Evolutionary conservation across 2,329 filamentous ascomycete genomes (phyloP).

Genomic region (Alternaria solani): DNA sequence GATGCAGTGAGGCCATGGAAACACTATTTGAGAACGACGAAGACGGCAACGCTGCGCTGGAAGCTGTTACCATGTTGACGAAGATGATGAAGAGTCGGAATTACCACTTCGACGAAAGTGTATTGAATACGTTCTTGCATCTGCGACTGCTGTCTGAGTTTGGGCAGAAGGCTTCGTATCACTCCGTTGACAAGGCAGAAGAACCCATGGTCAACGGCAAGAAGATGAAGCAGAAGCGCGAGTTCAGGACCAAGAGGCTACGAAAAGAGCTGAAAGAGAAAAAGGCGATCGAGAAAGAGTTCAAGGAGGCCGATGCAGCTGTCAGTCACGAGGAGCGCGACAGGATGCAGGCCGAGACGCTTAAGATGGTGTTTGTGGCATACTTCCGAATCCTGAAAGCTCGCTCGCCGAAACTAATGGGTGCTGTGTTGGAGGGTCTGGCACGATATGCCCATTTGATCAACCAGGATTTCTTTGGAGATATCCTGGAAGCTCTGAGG

Average conservation of each 20-base stretch:
- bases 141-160: slow-evolving; percentile 90
- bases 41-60: slow-evolving; percentile 85
- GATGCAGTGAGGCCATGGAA: slow-evolving; percentile 80
- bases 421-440: slow-evolving; percentile 92
- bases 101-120: slow-evolving; percentile 82
- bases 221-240: slow-evolving; percentile 76
- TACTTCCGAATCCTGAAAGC: slow-evolving; percentile 96
- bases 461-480: slow-evolving; percentile 98
- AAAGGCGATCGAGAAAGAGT: slow-evolving; percentile 88
- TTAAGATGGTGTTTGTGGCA: slow-evolving; percentile 93
- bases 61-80: slow-evolving; percentile 82
- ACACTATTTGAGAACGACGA: slow-evolving; percentile 86
- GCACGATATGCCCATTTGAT: slow-evolving; percentile 95
- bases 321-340: slow-evolving; percentile 94
- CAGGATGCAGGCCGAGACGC: slow-evolving; percentile 90
- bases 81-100: slow-evolving; percentile 95
- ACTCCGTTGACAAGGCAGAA: slow-evolving; percentile 71
- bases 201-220: slow-evolving; percentile 59
- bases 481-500: slow-evolving; percentile 91
- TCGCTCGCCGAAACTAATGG: slow-evolving; percentile 84
- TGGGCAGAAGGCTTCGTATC: slow-evolving; percentile 79
- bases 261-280: slow-evolving; percentile 85
- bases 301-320: slow-evolving; percentile 88
- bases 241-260: slow-evolving; percentile 88
- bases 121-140: slow-evolving; percentile 90